Conservation (phyloP, 106 monocot species). For the Dendrobium chrysotoxum region DNA sequence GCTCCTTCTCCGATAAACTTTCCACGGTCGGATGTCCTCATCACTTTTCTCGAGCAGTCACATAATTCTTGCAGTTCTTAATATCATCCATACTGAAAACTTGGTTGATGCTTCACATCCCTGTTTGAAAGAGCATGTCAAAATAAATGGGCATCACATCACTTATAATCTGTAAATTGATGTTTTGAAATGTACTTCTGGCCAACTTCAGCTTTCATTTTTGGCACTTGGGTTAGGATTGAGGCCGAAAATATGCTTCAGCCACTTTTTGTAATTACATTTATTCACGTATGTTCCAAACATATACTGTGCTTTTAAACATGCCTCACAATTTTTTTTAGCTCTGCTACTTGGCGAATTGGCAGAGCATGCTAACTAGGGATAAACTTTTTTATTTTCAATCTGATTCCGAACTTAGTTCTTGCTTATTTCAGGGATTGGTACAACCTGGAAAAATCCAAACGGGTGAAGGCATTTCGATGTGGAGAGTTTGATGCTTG, state of each 20-base stretch:
- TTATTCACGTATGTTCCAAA: neutral
- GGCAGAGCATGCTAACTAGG: neutral
- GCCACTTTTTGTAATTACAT: neutral
- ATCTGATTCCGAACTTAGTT: neutral
- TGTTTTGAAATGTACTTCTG: neutral
- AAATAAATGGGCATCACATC: neutral
- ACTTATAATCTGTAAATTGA: neutral
- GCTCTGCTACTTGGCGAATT: neutral
- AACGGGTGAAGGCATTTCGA: conserved; percentile 90
- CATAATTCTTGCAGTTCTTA: neutral
- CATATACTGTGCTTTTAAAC: neutral
- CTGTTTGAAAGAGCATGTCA: neutral
- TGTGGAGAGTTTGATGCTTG: conserved; percentile 98
- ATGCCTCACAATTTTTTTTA: neutral
- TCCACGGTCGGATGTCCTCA: too few species aligned
- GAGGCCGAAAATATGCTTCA: neutral
- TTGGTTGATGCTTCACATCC: neutral
- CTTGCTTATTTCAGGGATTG: conserved; percentile 62
- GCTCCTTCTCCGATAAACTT: too few species aligned
- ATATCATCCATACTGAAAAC: neutral
- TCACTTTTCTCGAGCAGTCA: neutral
- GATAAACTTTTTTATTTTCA: neutral
- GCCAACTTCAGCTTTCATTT: neutral
- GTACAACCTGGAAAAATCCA: conserved; percentile 99
- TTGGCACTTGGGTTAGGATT: neutral